Evolutionary conservation across 768 basidiomycete genomes (phyloP).

Genomic region (Boletus bicolor): DNA sequence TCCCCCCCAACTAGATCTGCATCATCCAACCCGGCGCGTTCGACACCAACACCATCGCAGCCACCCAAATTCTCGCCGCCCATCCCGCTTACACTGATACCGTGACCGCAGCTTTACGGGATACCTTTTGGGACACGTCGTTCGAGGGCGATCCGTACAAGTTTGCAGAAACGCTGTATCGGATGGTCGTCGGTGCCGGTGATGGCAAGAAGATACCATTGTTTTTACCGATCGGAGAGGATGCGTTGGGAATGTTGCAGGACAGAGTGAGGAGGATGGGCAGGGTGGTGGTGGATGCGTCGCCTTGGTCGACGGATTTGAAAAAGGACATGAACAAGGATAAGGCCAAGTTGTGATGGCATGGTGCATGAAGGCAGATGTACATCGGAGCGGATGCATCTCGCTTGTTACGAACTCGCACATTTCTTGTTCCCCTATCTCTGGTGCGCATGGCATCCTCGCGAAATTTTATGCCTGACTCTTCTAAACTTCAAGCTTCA

Average conservation of each 20-base stretch:
- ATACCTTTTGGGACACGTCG: neutral
- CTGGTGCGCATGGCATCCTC: no score
- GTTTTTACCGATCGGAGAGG: conserved; percentile 10
- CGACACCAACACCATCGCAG: conserved; percentile 6
- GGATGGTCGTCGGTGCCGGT: neutral
- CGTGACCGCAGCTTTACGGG: neutral
- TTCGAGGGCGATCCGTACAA: conserved; percentile 14
- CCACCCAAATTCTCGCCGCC: neutral
- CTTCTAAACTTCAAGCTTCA: no score
- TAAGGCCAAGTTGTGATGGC: conserved; percentile 1
- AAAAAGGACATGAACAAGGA: neutral
- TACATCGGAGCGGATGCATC: no score
- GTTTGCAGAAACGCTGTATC: conserved; percentile 7
- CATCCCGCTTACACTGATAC: conserved; percentile 12
- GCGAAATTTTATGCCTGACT: no score
- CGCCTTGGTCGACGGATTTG: conserved; percentile 8
- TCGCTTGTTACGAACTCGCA: no score
- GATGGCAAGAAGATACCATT: conserved; percentile 1
- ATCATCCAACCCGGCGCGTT: conserved; percentile 20
- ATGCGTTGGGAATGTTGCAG: conserved; percentile 4
- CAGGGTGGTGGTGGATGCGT: neutral
- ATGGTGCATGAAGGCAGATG: neutral
- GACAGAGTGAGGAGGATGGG: neutral
- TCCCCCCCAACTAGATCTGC: conserved; percentile 3
- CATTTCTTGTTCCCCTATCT: no score